Conservation (phyloP, 2,329 filamentous ascomycete genomes). For the Clonostachys rosea region DNA sequence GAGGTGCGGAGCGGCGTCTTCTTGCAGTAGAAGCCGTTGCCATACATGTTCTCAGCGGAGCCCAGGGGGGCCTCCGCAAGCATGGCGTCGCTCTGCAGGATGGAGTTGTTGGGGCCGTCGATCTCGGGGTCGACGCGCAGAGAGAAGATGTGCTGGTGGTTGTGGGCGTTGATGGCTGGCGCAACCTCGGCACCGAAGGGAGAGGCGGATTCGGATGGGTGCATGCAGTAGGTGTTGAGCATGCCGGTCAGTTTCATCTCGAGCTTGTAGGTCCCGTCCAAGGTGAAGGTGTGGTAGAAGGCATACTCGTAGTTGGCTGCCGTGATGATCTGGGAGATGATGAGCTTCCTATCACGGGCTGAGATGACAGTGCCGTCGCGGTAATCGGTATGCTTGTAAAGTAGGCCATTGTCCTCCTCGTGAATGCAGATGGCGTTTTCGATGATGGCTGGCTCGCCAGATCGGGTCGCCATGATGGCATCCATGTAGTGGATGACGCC, state of each 20-base stretch:
- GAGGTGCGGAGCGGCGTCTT: slow-evolving; percentile 16
- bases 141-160: slow-evolving; percentile 77
- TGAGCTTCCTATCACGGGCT: slow-evolving; percentile 51
- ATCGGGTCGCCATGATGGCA: slow-evolving; percentile 54
- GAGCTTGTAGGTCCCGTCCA: slow-evolving; percentile 61
- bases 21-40: slow-evolving; percentile 62
- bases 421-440: slow-evolving; percentile 42
- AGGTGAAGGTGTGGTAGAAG: slow-evolving; percentile 29
- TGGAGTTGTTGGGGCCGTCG: slow-evolving; percentile 48
- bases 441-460: slow-evolving; percentile 60
- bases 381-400: slow-evolving; percentile 63
- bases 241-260: slow-evolving; percentile 37
- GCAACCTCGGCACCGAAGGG: slow-evolving; percentile 61
- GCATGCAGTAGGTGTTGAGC: slow-evolving; percentile 36
- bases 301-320: slow-evolving; percentile 61
- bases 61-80: slow-evolving; percentile 59
- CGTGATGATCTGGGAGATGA: slow-evolving; percentile 61
- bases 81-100: slow-evolving; percentile 61
- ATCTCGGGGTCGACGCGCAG: slow-evolving; percentile 59
- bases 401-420: slow-evolving; percentile 45
- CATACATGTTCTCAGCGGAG: slow-evolving; percentile 65
- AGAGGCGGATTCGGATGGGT: slow-evolving; percentile 19
- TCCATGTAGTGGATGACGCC: slow-evolving; percentile 55
- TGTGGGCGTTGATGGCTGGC: slow-evolving; percentile 17
- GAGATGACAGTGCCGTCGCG: slow-evolving; percentile 54